Conservation (phyloP, 306 rosid species). For the Purshia tridentata region DNA sequence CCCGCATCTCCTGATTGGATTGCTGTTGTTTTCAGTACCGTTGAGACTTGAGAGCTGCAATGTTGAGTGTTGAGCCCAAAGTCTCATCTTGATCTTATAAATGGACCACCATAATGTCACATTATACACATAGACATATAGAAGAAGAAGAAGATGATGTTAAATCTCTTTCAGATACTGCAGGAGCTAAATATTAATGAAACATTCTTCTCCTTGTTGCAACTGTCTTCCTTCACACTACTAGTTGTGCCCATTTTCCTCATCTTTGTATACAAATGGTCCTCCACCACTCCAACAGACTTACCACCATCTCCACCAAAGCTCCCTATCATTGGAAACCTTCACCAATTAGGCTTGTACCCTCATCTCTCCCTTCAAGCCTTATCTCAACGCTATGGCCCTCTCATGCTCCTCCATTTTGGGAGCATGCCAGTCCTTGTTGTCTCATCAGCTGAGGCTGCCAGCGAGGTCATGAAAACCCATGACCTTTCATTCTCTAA, state of each 20-base stretch:
- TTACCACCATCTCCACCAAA: no score
- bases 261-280: background rate
- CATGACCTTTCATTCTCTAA: constrained; percentile 25
- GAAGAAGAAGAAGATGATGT: no score
- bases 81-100: no score
- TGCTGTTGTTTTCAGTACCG: no score
- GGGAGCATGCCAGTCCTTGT: constrained; percentile 26
- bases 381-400: constrained; percentile 25
- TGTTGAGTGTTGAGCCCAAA: no score
- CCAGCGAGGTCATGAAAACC: constrained; percentile 33
- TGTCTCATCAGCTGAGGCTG: constrained; percentile 20
- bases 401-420: constrained; percentile 33
- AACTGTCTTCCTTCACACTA: background rate
- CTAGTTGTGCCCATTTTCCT: background rate
- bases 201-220: background rate
- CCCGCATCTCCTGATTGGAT: no score
- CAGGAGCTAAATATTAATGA: no score
- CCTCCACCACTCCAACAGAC: background rate
- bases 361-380: constrained; percentile 21
- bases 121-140: no score
- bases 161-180: no score
- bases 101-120: no score
- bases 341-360: constrained; percentile 19
- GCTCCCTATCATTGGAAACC: constrained; percentile 37
- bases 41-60: no score